These are phyloP conservation scores for Lyophyllum shimeji DNA, from an alignment of 768 basidiomycete genomes.

Conservation along the genomic window DNA sequence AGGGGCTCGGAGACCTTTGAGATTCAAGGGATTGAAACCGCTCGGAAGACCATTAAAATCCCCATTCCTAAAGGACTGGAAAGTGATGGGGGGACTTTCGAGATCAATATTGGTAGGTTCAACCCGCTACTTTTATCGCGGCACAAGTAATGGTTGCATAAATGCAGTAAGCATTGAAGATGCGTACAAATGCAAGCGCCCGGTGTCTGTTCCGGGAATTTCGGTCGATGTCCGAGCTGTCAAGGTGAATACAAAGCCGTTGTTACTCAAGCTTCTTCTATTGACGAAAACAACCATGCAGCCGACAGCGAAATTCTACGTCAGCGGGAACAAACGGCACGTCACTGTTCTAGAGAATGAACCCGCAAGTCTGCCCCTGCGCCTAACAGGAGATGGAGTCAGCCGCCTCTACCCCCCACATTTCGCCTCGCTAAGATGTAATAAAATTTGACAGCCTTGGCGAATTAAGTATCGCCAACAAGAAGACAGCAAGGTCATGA, in stretches of 20 bases:
- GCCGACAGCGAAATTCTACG: constrained; percentile 90
- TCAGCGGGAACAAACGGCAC: constrained; percentile 53
- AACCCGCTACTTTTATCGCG: neutral
- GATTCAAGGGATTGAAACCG: constrained; percentile 53
- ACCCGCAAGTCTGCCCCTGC: constrained; percentile 68
- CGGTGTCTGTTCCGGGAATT: constrained; percentile 73
- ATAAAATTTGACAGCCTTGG: constrained; percentile 70
- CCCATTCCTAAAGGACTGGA: constrained; percentile 69
- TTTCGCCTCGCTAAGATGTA: neutral
- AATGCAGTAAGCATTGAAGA: constrained; percentile 80
- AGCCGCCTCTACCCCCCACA: constrained; percentile 23
- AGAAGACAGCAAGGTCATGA: constrained; percentile 39
- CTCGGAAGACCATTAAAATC: constrained; percentile 56
- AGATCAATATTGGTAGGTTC: constrained; percentile 70
- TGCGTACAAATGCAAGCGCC: constrained; percentile 80
- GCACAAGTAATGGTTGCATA: constrained; percentile 12
- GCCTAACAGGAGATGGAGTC: constrained; percentile 90
- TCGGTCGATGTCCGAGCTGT: constrained; percentile 82
- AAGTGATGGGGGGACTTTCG: constrained; percentile 71
- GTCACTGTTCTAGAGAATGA: constrained; percentile 76
- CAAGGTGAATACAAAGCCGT: constrained; percentile 48
- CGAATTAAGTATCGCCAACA: constrained; percentile 66
- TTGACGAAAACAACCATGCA: constrained; percentile 25
- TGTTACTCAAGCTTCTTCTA: neutral
- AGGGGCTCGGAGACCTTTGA: constrained; percentile 59